Evolutionary conservation across 2,329 filamentous ascomycete genomes (phyloP).

Genomic region (Cladosporium sp.): DNA sequence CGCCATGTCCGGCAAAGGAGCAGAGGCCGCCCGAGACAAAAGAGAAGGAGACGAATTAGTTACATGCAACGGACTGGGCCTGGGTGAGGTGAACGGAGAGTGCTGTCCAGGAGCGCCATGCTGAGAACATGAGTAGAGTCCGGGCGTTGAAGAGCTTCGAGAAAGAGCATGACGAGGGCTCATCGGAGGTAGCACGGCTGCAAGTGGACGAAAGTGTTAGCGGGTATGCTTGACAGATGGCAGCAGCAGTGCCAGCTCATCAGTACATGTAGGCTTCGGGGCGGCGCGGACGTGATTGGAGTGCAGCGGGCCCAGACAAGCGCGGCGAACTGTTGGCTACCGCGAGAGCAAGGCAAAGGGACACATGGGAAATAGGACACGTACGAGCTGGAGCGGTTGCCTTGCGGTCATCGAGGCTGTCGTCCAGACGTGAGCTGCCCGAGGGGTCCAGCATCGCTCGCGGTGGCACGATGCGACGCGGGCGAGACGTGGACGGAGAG

Average conservation of each 20-base stretch:
- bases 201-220: conserved; percentile 28
- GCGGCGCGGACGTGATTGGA: conserved; percentile 24
- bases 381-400: conserved; percentile 13
- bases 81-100: background rate
- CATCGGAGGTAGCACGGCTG: conserved; percentile 29
- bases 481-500: conserved; percentile 8
- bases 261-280: conserved; percentile 24
- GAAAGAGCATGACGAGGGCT: conserved; percentile 24
- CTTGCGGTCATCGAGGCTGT: background rate
- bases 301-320: conserved; percentile 10
- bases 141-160: conserved; percentile 8
- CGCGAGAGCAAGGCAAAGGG: conserved; percentile 2
- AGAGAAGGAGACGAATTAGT: background rate
- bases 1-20: conserved; percentile 14
- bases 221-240: conserved; percentile 28
- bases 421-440: conserved; percentile 2
- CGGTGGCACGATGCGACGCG: conserved; percentile 10
- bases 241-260: conserved; percentile 32
- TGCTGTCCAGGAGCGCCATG: conserved; percentile 19
- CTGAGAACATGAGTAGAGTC: conserved; percentile 13
- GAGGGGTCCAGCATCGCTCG: conserved; percentile 8
- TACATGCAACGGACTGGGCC: conserved; percentile 2
- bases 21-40: conserved; percentile 17
- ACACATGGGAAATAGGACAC: background rate
- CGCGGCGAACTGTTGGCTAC: conserved; percentile 17